Percentiles rank a stretch among this genome's conserved stretches.
Conservation (phyloP, 352 stramenopile species). For the Phytopythium litorale region DNA sequence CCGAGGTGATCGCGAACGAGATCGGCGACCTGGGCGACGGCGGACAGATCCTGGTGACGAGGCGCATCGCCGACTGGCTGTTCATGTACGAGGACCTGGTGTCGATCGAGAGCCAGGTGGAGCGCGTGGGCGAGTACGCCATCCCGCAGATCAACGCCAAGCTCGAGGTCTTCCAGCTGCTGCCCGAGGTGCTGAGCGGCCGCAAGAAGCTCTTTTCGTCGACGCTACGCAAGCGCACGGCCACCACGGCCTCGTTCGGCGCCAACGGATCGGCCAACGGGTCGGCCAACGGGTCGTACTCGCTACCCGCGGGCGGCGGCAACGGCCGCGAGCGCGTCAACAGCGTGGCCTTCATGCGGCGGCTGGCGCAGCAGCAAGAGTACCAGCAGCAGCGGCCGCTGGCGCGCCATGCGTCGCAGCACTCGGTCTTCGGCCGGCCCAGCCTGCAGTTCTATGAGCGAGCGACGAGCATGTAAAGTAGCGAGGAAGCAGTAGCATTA, state of each 20-base stretch:
- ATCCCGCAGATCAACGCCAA: slow-evolving; percentile 28
- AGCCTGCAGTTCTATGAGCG: slow-evolving; percentile 32
- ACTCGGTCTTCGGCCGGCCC: slow-evolving; percentile 34
- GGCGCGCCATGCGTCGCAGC: slow-evolving; percentile 24
- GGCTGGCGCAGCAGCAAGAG: slow-evolving; percentile 25
- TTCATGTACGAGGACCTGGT: slow-evolving; percentile 32
- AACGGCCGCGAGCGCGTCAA: slow-evolving; percentile 11
- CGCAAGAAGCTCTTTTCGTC: slow-evolving; percentile 28
- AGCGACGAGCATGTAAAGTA: slow-evolving; percentile 12
- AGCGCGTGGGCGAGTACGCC: slow-evolving; percentile 33
- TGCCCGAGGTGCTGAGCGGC: slow-evolving; percentile 19
- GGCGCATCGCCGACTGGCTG: slow-evolving; percentile 43
- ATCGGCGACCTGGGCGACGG: slow-evolving; percentile 45
- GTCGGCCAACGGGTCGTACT: slow-evolving; percentile 20
- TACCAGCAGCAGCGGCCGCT: slow-evolving; percentile 7
- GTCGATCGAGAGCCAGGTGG: slow-evolving; percentile 24
- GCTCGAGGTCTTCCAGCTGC: slow-evolving; percentile 32
- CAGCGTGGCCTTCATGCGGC: slow-evolving; percentile 7
- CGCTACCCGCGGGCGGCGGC: slow-evolving; percentile 1
- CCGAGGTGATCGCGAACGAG: slow-evolving; percentile 45
- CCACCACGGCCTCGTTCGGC: slow-evolving; percentile 29
- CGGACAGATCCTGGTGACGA: slow-evolving; percentile 48
- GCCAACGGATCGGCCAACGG: slow-evolving; percentile 23
- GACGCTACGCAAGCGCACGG: slow-evolving; percentile 10
- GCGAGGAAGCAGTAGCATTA: slow-evolving; percentile 2